Conservation (phyloP, 108 stramenopile species). For the Skeletonema potamos region DNA sequence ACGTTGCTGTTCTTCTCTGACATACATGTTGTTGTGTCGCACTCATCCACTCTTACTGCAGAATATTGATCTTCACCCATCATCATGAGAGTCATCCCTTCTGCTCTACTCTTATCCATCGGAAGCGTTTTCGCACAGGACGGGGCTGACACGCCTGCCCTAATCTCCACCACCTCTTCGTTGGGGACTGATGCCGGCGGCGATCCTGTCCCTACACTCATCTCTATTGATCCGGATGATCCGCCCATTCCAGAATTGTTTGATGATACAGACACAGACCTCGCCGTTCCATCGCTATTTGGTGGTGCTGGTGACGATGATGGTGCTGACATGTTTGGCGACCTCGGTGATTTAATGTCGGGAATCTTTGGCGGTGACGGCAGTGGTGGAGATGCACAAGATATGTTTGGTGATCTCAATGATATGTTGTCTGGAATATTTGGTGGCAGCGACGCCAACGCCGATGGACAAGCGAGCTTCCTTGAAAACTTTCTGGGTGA, state of each 20-base stretch:
- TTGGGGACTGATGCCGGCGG: neutral
- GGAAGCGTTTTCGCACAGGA: neutral
- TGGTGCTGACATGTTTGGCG: neutral
- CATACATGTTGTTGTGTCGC: neutral
- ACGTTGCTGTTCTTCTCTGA: neutral
- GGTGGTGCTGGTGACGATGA: neutral
- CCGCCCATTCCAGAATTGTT: neutral
- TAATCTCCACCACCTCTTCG: neutral
- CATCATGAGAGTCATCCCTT: conserved; percentile 24
- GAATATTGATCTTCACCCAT: neutral
- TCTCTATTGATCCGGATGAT: neutral
- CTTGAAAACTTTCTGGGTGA: neutral
- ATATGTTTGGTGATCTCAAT: neutral
- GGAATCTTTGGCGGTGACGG: neutral
- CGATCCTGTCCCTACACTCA: neutral
- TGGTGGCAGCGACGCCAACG: neutral
- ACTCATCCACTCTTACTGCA: neutral
- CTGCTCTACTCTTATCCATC: neutral
- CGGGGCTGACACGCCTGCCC: neutral
- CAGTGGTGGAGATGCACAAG: neutral
- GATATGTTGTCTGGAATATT: neutral
- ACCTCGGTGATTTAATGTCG: neutral
- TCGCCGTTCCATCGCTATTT: neutral
- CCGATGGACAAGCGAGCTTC: neutral
- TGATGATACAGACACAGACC: neutral